Conservation (phyloP, 2,329 filamentous ascomycete genomes). For the Colletotrichum cuscutae region DNA sequence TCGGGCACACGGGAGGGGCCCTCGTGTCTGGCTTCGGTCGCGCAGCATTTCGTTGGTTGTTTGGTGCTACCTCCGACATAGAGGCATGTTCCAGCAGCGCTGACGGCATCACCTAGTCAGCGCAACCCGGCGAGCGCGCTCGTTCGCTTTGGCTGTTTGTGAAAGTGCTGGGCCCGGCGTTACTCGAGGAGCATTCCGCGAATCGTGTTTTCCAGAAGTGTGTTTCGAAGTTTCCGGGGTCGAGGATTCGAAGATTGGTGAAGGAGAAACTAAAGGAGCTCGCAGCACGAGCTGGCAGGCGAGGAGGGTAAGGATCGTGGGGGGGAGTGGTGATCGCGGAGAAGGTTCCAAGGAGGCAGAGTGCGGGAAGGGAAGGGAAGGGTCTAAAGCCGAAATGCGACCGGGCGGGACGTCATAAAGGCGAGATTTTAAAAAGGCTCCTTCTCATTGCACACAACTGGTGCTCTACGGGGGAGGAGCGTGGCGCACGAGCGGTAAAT, state of each 20-base stretch:
- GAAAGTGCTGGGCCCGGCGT: not conserved
- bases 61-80: slow-evolving; percentile 62
- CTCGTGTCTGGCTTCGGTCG: slow-evolving; percentile 42
- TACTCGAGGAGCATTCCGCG: slow-evolving; percentile 9
- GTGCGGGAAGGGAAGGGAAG: slow-evolving; percentile 18
- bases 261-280: not conserved
- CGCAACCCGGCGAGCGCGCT: slow-evolving; percentile 16
- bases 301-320: slow-evolving; percentile 24
- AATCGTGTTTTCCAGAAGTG: not conserved
- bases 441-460: slow-evolving; percentile 28
- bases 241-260: not conserved
- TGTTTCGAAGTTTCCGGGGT: not conserved
- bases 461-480: slow-evolving; percentile 7
- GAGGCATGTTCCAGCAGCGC: slow-evolving; percentile 67
- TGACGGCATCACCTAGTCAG: slow-evolving; percentile 61
- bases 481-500: slow-evolving; percentile 22
- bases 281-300: not conserved
- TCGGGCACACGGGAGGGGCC: slow-evolving; percentile 56
- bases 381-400: slow-evolving; percentile 33
- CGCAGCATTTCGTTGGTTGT: slow-evolving; percentile 41
- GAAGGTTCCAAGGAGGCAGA: not conserved
- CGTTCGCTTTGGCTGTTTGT: slow-evolving; percentile 10
- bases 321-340: slow-evolving; percentile 22
- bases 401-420: slow-evolving; percentile 32
- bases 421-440: slow-evolving; percentile 34